Evolutionary conservation across 768 basidiomycete genomes (phyloP).

Genomic region (Suillus decipiens): DNA sequence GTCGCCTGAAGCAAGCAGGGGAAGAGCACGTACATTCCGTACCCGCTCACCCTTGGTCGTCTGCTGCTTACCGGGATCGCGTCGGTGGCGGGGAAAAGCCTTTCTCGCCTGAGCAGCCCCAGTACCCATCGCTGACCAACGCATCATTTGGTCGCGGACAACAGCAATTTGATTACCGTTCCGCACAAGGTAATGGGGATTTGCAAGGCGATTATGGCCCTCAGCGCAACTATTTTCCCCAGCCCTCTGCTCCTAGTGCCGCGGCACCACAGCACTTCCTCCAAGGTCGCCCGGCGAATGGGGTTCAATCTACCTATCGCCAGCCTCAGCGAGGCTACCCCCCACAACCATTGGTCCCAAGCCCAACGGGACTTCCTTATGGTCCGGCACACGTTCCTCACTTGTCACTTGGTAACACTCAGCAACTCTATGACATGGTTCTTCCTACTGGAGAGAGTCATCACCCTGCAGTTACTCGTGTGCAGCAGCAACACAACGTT

Average conservation of each 20-base stretch:
- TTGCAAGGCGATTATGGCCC: slow-evolving; percentile 54
- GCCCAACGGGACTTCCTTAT: slow-evolving; percentile 55
- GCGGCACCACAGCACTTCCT: slow-evolving; percentile 48
- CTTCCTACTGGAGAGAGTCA: slow-evolving; percentile 49
- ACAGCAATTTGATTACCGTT: slow-evolving; percentile 54
- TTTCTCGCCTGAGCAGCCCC: slow-evolving; percentile 43
- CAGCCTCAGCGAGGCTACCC: slow-evolving; percentile 60
- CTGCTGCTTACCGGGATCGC: slow-evolving; percentile 51
- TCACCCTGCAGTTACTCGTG: slow-evolving; percentile 67
- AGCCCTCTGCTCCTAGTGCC: slow-evolving; percentile 41
- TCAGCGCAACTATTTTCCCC: slow-evolving; percentile 55
- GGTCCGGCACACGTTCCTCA: slow-evolving; percentile 60
- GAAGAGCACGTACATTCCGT: slow-evolving; percentile 41
- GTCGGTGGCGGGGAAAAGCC: slow-evolving; percentile 43
- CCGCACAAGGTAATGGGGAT: slow-evolving; percentile 35
- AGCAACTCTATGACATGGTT: slow-evolving; percentile 84
- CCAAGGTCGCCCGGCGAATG: slow-evolving; percentile 53
- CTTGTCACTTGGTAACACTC: slow-evolving; percentile 70
- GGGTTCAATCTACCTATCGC: slow-evolving; percentile 55
- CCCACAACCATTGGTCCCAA: slow-evolving; percentile 56
- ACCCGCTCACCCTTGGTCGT: slow-evolving; percentile 51
- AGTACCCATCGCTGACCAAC: slow-evolving; percentile 70
- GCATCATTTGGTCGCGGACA: slow-evolving; percentile 51
- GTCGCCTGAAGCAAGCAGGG: slow-evolving; percentile 71
- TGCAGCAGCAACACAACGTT: slow-evolving; percentile 76